Evolutionary conservation across 2,329 filamentous ascomycete species (phyloP), one percentile per base, ranked within the genome.

Genomic region (Spiromastix sp.): DNA sequence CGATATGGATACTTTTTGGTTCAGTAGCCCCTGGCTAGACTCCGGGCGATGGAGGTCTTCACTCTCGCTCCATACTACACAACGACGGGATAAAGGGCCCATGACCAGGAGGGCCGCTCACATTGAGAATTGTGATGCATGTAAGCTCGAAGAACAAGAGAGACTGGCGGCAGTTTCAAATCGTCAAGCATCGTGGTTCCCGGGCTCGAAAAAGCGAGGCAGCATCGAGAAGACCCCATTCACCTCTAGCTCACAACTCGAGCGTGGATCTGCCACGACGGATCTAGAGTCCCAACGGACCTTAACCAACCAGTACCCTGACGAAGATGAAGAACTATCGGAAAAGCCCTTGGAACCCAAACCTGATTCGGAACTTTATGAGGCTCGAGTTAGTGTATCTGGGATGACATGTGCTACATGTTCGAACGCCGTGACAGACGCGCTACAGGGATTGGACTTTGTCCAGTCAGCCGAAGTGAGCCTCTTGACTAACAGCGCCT

Each of bases 401-500:
- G 81, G 81, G 34, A 85, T 86, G 80, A 83, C 77, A 3, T 85
- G 81, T 51, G 74, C 76, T 10, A 70, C 78, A 9, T 86, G 81
- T 48, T 68, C 69, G 35, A 78, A 77, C 49, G 66, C 68, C 25
- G 73, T 85, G 45, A 77, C 71, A 9, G 60, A 69, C 5, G 71
- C 72, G 42, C 55, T 85, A 24, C 60, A 71, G 30, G 71, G 74
- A 41, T 57, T 68, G 15, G 64, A 71, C 4, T 79, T 71, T 63
- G 63, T 85, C 17, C 63, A 66, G 32, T 68, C 71, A 4, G 66
- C 73, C 26, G 62, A 62, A 1, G 72, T 85, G 47, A 81, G 77
- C 45, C 63, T 85, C 7, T 67, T 85, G 30, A 71, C 72, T 15
- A 79, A 83, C 56, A 82, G 74, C 44, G 81, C 77, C 4, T 68